Conservation (phyloP, 768 basidiomycete species). For the Clavulina sp. region DNA sequence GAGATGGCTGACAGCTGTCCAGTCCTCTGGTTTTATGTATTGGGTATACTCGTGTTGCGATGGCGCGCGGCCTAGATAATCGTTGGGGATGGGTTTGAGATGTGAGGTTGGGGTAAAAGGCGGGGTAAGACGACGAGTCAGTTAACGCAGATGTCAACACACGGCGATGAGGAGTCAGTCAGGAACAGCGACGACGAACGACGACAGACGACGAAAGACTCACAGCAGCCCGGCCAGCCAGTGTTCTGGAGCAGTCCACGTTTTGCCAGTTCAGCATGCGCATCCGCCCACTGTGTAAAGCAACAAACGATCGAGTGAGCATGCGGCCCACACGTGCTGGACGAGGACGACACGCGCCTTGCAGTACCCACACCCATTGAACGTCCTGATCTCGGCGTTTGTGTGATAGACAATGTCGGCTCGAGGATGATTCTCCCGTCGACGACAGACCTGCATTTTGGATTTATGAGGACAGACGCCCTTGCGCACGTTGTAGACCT, state of each 20-base stretch:
- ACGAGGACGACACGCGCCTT: not conserved
- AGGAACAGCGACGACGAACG: not conserved
- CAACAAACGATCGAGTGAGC: not conserved
- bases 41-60: not conserved
- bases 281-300: not conserved
- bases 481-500: not conserved
- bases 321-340: not conserved
- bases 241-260: not conserved
- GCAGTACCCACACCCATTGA: constrained; percentile 5
- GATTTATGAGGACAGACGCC: not conserved
- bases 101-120: not conserved
- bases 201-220: not conserved
- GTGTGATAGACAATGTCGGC: not conserved
- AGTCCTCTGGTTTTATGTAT: not conserved
- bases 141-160: not conserved
- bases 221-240: constrained; percentile 2
- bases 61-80: not conserved
- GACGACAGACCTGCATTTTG: not conserved
- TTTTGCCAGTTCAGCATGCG: not conserved
- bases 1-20: not conserved
- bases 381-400: not conserved
- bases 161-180: not conserved
- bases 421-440: not conserved
- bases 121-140: not conserved
- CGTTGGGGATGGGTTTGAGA: not conserved